Conservation (phyloP, 768 basidiomycete species). For the Leucogyrophana mollusca region DNA sequence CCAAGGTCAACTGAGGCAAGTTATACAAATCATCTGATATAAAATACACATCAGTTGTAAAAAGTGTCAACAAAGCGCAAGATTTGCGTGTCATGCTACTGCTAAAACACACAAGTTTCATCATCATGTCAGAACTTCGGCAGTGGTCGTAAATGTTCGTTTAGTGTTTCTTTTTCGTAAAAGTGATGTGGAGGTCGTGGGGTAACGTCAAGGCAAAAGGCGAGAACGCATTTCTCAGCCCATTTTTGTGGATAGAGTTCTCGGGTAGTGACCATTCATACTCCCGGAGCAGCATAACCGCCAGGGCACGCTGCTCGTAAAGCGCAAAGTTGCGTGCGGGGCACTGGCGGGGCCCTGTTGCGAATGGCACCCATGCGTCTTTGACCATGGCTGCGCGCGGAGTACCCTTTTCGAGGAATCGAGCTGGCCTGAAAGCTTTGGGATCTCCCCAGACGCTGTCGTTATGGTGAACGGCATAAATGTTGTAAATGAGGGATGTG, state of each 20-base stretch:
- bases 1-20: too few species aligned
- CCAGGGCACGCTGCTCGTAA: slow-evolving; percentile 18
- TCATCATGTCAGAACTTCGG: too few species aligned
- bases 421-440: slow-evolving; percentile 28
- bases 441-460: slow-evolving; percentile 27
- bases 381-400: not conserved
- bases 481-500: slow-evolving; percentile 31
- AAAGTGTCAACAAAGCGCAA: too few species aligned
- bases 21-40: too few species aligned
- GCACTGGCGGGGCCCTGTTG: slow-evolving; percentile 5
- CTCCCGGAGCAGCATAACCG: slow-evolving; percentile 16
- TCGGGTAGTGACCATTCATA: slow-evolving; percentile 18
- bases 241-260: slow-evolving; percentile 9
- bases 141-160: too few species aligned
- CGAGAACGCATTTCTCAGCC: slow-evolving; percentile 15
- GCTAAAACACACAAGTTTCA: too few species aligned
- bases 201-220: slow-evolving; percentile 18
- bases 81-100: too few species aligned
- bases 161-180: not conserved
- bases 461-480: slow-evolving; percentile 31
- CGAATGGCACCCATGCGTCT: slow-evolving; percentile 7
- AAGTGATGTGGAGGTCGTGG: slow-evolving; percentile 12
- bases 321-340: slow-evolving; percentile 15
- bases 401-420: slow-evolving; percentile 21
- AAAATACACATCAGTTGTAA: too few species aligned